Percentiles rank a stretch among this genome's conserved stretches.
These are phyloP conservation scores for Amesomyces nigricolor DNA, from an alignment of 2,329 filamentous ascomycete species.

Conservation along the genomic window DNA sequence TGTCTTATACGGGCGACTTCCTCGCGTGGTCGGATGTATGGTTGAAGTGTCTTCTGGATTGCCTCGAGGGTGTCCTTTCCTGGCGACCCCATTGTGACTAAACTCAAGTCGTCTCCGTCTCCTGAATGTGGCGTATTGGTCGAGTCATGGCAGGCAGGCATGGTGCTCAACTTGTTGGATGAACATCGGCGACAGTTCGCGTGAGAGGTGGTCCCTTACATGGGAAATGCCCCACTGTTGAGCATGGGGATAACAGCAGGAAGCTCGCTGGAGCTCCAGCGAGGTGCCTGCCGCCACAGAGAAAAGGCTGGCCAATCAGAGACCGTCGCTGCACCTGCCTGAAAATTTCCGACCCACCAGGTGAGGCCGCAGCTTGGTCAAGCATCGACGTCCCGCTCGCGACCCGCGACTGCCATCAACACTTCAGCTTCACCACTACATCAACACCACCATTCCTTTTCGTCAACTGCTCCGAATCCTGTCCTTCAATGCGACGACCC, in stretches of 20 bases:
- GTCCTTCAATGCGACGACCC: conserved; percentile 16
- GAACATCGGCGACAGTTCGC: neutral
- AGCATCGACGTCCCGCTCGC: conserved; percentile 9
- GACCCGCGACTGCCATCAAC: conserved; percentile 5
- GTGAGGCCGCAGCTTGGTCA: conserved; percentile 2
- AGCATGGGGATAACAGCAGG: neutral
- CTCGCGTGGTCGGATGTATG: conserved; percentile 52
- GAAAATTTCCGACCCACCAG: conserved; percentile 21
- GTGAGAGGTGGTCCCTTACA: no score
- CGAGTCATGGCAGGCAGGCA: neutral
- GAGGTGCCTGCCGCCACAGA: neutral
- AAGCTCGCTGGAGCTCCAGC: neutral
- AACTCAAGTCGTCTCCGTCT: neutral
- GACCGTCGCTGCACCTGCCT: conserved; percentile 2
- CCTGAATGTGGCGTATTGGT: neutral
- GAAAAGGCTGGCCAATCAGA: conserved; percentile 20
- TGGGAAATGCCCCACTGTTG: no score
- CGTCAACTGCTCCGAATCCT: neutral
- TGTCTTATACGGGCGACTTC: conserved; percentile 52
- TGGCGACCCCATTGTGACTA: conserved; percentile 26
- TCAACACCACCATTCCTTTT: neutral
- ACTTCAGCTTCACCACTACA: neutral
- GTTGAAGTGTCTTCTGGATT: conserved; percentile 42
- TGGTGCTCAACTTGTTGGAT: neutral
- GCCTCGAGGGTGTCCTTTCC: conserved; percentile 33